Conservation (phyloP, 139 green algal species). For the Spirogloea muscicola region DNA sequence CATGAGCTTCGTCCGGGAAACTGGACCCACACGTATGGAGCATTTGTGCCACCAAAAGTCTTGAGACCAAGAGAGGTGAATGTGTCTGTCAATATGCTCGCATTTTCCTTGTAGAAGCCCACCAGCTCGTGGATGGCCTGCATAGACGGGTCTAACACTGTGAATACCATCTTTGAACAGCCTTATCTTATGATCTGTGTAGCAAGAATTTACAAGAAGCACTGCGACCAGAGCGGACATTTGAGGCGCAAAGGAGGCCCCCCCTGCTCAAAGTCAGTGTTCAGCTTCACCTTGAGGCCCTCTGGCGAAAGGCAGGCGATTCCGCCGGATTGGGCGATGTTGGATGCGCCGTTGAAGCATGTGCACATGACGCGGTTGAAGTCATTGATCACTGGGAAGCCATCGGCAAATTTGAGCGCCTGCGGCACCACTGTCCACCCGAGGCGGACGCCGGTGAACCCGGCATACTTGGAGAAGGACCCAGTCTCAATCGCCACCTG, state of each 20-base stretch:
- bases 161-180: no score
- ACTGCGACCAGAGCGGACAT: no score
- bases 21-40: slow-evolving; percentile 97
- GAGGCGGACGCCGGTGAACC: slow-evolving; percentile 95
- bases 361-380: slow-evolving; percentile 96
- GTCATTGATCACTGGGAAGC: slow-evolving; percentile 72
- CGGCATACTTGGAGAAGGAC: slow-evolving; percentile 54
- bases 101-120: slow-evolving; percentile 98
- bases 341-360: slow-evolving; percentile 96
- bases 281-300: slow-evolving; percentile 27
- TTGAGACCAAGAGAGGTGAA: slow-evolving; percentile 93
- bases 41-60: slow-evolving; percentile 87
- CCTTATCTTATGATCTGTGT: no score
- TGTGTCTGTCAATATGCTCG: slow-evolving; percentile 74
- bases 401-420: slow-evolving; percentile 70
- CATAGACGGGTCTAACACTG: no score
- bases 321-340: slow-evolving; percentile 82
- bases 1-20: slow-evolving; percentile 82
- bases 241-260: no score
- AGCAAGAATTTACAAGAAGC: no score
- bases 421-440: slow-evolving; percentile 97
- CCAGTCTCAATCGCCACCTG: slow-evolving; percentile 48
- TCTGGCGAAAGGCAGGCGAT: slow-evolving; percentile 75
- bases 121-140: slow-evolving; percentile 81
- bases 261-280: no score